Evolutionary conservation across 768 basidiomycete genomes (phyloP), one percentile per base, ranked within the genome.

Genomic region (Calocybe indica): DNA sequence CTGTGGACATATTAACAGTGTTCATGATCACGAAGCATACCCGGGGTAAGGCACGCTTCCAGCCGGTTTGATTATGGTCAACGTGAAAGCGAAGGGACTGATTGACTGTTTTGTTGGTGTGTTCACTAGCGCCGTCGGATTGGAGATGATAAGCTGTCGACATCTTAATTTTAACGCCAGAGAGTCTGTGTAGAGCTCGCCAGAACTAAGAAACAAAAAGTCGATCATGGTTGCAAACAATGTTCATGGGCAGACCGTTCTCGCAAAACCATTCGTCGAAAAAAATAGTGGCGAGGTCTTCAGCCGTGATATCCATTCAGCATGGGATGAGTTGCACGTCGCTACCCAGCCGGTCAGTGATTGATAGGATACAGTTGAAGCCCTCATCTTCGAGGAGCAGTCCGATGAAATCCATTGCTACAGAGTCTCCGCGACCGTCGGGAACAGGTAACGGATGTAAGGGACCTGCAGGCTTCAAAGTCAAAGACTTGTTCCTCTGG

Each of bases 91-190:
- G 45, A 0, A 69, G 14, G 10, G 40, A 40, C 37, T 68, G 67
- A 37, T 58, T 61, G 0, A 69, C 46, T 0, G 61, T 70, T 36
- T 64, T 63, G 40, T 69, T 69, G 0, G 60, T 61, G 0, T 52
- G 47, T 53, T 73, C 62, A n/a, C 60, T 66, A 0, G 53, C 33
- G 0, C 72, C 68, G 53, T 72, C 64, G 0, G 64, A 67, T 45
- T 73, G 60, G 0, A 67, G 70, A 37, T 73, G 72, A 37, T 60
- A 71, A 0, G 66, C 51, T 0, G 63, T 63, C 1, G 68, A 69
- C 57, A 65, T 52, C 12, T 57, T 59, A 1, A 65, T n/a, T 5
- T 51, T 36, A 10, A 51, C 39, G 1, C 46, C 46, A 2, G 14
- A 34, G 9, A 47, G 35, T 1, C 33, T 40, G 9, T 30, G 37